Base-by-base conservation (phyloP, 441 rosid genomes). In the Euphorbia corollata region DNA sequence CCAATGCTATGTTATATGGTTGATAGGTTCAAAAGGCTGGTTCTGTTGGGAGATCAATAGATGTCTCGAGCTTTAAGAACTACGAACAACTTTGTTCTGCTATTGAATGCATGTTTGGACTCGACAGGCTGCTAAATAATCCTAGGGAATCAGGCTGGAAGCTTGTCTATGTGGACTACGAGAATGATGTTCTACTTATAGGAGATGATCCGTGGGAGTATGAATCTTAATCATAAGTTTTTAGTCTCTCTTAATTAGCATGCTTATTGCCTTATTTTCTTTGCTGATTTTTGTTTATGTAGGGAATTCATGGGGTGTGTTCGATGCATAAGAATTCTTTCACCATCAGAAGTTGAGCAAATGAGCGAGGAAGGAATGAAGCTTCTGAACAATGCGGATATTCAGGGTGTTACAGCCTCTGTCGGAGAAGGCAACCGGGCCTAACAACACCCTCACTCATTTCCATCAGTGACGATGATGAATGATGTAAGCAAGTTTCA, bases 171-270 rank as follows among this genome's bases (percentile, higher is more conserved):
- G 99, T 95, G 53, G 99, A 95, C 76, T 92, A 87, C 53, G 99
- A 92, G 81, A 90, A 84, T 64, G 99, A 95, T 65, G 98, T 91
- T 70, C 86, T 92, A 10, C 97, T 95, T 5, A 89, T 95, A 5
- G 99, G 99, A 22, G 99, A 95, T 79, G 99, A 92, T 78, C 99
- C 97, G 11, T 95, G 97, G 99, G 96, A 92, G 99, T 95, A 82
- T 85, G 97, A 78, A 16, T 48, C 50, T 5, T 19, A 10, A 32
- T 41, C 16, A 54, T 20, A 38, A 38, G 41, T 38, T 38, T 6
- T 8, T 38, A 38, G 41, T 38, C 41, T 38, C 41, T 38, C 2
- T 38, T 38, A 5, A 38, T 5, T 38, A 13, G n/a, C n/a, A 10
- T 45, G 50, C 16, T 45, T 45, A 45, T 51, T 51, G 23, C 23